phyloP scores from a whole-genome alignment of 352 stramenopile species.

The Plasmopara muralis region DNA sequence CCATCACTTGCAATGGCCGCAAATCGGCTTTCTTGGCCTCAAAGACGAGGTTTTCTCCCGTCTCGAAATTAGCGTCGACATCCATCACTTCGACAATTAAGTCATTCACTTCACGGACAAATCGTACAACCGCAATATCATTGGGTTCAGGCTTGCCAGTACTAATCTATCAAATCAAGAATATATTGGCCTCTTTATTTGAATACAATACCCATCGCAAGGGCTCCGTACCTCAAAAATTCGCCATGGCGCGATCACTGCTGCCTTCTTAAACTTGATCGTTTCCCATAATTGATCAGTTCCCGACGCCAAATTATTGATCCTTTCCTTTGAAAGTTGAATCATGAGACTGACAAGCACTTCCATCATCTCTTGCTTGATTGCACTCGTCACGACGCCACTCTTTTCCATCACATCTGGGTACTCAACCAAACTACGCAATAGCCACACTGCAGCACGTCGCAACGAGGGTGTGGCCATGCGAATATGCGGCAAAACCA shows the following conservation, averaged over 20 bases:
- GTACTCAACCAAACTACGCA: slow-evolving; percentile 81
- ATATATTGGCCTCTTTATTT: background rate
- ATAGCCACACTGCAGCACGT: slow-evolving; percentile 71
- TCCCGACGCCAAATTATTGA: slow-evolving; percentile 40
- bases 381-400: slow-evolving; percentile 35
- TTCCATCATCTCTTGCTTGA: slow-evolving; percentile 68
- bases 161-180: slow-evolving; percentile 35
- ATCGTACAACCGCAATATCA: slow-evolving; percentile 79
- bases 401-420: slow-evolving; percentile 61
- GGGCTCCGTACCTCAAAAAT: slow-evolving; percentile 63
- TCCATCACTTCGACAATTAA: slow-evolving; percentile 76
- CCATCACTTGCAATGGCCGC: slow-evolving; percentile 71
- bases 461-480: slow-evolving; percentile 75
- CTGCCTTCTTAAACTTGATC: slow-evolving; percentile 51
- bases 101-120: slow-evolving; percentile 70
- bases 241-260: slow-evolving; percentile 64
- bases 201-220: background rate
- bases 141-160: slow-evolving; percentile 77
- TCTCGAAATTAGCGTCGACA: slow-evolving; percentile 85
- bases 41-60: slow-evolving; percentile 79
- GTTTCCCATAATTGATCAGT: slow-evolving; percentile 39
- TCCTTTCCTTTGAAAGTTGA: slow-evolving; percentile 78
- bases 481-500: slow-evolving; percentile 76
- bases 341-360: slow-evolving; percentile 67
- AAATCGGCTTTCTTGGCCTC: slow-evolving; percentile 50